These are phyloP conservation scores for Colletotrichum brevisporum DNA, from an alignment of 2,329 filamentous ascomycete species.

Conservation along the genomic window DNA sequence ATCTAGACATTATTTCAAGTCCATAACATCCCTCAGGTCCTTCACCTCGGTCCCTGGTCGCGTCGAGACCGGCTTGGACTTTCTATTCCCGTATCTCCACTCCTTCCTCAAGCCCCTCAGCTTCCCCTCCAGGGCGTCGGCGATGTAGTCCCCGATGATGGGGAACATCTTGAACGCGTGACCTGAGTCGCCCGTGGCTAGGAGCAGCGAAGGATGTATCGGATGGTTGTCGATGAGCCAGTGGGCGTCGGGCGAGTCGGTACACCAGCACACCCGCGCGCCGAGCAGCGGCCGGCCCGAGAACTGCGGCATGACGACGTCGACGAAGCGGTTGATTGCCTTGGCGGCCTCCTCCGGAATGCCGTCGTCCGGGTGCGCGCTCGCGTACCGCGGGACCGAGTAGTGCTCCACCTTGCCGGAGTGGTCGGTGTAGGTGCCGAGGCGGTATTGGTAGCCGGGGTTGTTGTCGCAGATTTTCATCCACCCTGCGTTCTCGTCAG, in stretches of 20 bases:
- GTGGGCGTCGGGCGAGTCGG: constrained; percentile 51
- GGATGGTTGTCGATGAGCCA: constrained; percentile 48
- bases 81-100: constrained; percentile 43
- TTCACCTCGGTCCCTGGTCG: constrained; percentile 43
- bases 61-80: constrained; percentile 37
- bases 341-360: constrained; percentile 38
- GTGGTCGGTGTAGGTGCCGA: constrained; percentile 29
- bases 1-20: background rate
- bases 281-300: constrained; percentile 44
- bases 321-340: constrained; percentile 35
- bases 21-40: constrained; percentile 42
- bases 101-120: constrained; percentile 40
- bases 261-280: constrained; percentile 50
- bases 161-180: constrained; percentile 49
- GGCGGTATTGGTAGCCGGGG: constrained; percentile 39
- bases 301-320: constrained; percentile 45
- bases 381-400: constrained; percentile 40
- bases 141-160: constrained; percentile 44
- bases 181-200: constrained; percentile 46
- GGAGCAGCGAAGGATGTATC: constrained; percentile 38
- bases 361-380: constrained; percentile 33
- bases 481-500: constrained; percentile 16
- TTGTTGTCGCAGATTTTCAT: constrained; percentile 43
- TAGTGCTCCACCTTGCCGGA: constrained; percentile 33
- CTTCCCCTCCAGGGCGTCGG: constrained; percentile 42